Percentiles rank a stretch among this genome's conserved stretches.
Evolutionary conservation across 495 filamentous ascomycete genomes (phyloP).

Genomic region (Darksidea phi): DNA sequence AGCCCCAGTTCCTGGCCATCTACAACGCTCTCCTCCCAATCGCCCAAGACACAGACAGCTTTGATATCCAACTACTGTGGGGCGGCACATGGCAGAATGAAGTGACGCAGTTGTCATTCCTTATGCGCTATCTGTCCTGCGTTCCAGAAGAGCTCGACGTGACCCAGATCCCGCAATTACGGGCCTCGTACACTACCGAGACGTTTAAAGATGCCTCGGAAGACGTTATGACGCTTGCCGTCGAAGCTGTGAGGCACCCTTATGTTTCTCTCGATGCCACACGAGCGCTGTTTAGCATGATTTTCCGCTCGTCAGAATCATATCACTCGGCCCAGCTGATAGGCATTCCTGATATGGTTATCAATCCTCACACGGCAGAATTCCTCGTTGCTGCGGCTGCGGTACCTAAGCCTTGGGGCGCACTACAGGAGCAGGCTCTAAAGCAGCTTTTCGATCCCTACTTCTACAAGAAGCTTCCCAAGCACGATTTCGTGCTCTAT

Average conservation of each 20-base stretch:
- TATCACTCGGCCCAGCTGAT: conserved; percentile 45
- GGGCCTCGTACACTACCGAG: conserved; percentile 70
- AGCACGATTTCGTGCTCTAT: conserved; percentile 81
- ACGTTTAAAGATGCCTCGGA: conserved; percentile 73
- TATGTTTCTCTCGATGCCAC: conserved; percentile 86
- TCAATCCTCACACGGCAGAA: conserved; percentile 66
- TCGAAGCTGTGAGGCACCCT: conserved; percentile 75
- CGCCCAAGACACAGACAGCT: conserved; percentile 58
- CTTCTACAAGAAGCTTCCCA: conserved; percentile 60
- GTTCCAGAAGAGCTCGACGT: conserved; percentile 73
- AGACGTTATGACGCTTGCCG: conserved; percentile 66
- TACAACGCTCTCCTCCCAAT: conserved; percentile 72
- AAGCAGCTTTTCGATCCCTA: conserved; percentile 61
- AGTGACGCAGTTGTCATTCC: conserved; percentile 84
- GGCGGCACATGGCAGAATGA: conserved; percentile 84
- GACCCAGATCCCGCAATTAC: conserved; percentile 74
- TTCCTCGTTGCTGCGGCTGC: conserved; percentile 78
- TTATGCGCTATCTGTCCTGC: conserved; percentile 73
- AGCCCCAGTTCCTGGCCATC: conserved; percentile 74
- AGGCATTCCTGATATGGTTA: conserved; percentile 59
- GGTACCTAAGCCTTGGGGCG: conserved; percentile 63
- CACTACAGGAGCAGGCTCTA: conserved; percentile 61
- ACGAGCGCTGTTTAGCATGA: conserved; percentile 56
- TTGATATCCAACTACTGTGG: conserved; percentile 85
- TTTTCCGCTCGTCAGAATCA: conserved; percentile 48